Evolutionary conservation across 1,284 basidiomycete genomes (phyloP).

Genomic region (Inonotus obliquus): DNA sequence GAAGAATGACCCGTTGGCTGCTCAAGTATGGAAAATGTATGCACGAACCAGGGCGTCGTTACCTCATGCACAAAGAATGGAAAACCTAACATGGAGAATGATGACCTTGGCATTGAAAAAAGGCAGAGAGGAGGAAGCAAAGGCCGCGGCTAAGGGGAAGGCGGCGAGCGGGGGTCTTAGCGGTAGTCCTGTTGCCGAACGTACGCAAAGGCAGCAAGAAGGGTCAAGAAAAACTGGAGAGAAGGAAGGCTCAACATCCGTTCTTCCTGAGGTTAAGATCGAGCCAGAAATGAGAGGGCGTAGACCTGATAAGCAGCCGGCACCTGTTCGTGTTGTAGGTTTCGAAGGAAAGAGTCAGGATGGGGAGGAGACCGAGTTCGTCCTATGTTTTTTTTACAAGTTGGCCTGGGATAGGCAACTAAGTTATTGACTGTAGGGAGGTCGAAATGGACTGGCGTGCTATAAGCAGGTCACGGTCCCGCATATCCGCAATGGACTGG

Average conservation of each 20-base stretch:
- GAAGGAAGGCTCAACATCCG: slow-evolving; percentile 26
- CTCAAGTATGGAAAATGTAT: slow-evolving; percentile 97
- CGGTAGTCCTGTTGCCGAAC: not conserved
- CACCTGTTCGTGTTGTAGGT: slow-evolving; percentile 67
- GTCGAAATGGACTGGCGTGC: slow-evolving; percentile 91
- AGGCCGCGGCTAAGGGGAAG: not conserved
- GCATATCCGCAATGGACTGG: slow-evolving; percentile 81
- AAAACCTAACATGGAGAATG: slow-evolving; percentile 97
- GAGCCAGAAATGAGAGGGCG: slow-evolving; percentile 54
- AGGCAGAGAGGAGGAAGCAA: slow-evolving; percentile 65
- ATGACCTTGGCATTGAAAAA: slow-evolving; percentile 93
- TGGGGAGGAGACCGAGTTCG: slow-evolving; percentile 71
- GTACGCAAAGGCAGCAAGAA: slow-evolving; percentile 2
- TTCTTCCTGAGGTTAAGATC: slow-evolving; percentile 20
- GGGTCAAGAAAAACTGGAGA: not conserved
- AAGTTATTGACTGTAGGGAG: slow-evolving; percentile 35
- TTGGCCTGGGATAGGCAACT: slow-evolving; percentile 18
- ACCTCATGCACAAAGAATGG: slow-evolving; percentile 93
- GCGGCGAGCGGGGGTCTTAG: not conserved
- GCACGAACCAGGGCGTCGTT: slow-evolving; percentile 82
- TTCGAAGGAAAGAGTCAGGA: slow-evolving; percentile 76
- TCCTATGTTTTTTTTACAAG: slow-evolving; percentile 33
- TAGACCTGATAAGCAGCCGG: slow-evolving; percentile 71
- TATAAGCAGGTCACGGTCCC: slow-evolving; percentile 87
- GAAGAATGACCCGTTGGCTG: slow-evolving; percentile 84